Evolutionary conservation across 768 basidiomycete species (phyloP).

Genomic region (Russula compacta): DNA sequence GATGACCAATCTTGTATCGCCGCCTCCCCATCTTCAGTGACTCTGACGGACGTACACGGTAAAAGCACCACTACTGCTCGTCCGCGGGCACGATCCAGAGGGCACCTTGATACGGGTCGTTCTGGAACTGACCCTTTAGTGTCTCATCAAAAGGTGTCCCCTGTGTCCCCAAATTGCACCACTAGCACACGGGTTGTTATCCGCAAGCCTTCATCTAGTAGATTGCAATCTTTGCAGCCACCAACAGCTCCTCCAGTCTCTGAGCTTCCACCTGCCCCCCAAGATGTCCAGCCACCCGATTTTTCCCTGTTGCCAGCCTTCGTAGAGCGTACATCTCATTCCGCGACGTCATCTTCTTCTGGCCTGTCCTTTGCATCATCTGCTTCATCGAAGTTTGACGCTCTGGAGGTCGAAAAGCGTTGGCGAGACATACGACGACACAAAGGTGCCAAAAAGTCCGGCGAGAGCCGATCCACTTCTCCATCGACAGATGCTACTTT

Average conservation of each 20-base stretch:
- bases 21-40: constrained; percentile 17
- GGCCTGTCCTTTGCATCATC: constrained; percentile 19
- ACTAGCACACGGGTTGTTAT: constrained; percentile 11
- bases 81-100: constrained; percentile 12
- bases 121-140: not conserved
- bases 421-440: constrained; percentile 2
- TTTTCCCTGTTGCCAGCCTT: constrained; percentile 13
- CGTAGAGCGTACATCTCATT: constrained; percentile 1
- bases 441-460: constrained; percentile 10
- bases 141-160: not conserved
- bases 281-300: not conserved
- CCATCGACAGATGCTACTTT: not conserved
- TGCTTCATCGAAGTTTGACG: constrained; percentile 6
- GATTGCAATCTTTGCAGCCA: constrained; percentile 3
- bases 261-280: constrained; percentile 14
- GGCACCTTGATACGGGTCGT: constrained; percentile 11
- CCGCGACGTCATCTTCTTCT: constrained; percentile 16
- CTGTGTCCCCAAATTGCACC: constrained; percentile 1
- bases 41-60: constrained; percentile 6
- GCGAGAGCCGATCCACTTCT: constrained; percentile 9
- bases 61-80: not conserved
- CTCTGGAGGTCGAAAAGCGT: not conserved
- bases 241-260: constrained; percentile 8
- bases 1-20: constrained; percentile 1
- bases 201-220: constrained; percentile 17